Base-by-base conservation (phyloP, 257 asterid species). In the Nicotiana tabacum region DNA sequence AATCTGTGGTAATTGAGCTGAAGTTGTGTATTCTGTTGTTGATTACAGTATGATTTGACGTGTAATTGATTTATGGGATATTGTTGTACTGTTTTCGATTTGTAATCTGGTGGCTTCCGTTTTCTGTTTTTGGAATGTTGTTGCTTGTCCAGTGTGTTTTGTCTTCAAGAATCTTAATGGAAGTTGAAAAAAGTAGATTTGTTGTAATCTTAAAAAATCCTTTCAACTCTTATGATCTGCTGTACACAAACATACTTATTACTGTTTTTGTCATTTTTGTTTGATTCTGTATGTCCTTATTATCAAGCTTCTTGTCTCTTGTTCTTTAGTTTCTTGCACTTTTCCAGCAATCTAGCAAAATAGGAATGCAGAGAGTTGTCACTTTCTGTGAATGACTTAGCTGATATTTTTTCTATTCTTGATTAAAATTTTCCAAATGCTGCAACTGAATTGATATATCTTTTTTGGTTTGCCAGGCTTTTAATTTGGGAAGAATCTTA, bases 401-500 rank as follows among this genome's bases (percentile, higher is more conserved):
- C 37, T 79, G 39, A 51, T 32, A 48, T 11, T 43, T 84, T 43
- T 60, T 43, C 48, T 37, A 57, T 56, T 67, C 60, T 33, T 39
- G 21, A 61, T 24, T 67, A 51, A 51, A 33, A 10, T 48, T 80
- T 82, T 56, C 66, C 46, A 68, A 53, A 51, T 21, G 17, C 65
- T 24, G 53, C 46, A 35, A 58, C 61, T 58, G 74, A 35, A 39
- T 15, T 16, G 37, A 37, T n/a, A 81, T 66, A 29, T 66, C 78
- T 66, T 60, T 35, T 87, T 84, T 78, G 82, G 60, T 84, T 76
- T 87, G 56, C 80, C 92, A 95, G 99, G 90, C 91, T 95, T 85
- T 91, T 95, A 88, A 91, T 94, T 77, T 92, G 97, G 98, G 98
- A 95, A 85, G 99, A 94, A 77, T 95, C 92, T 87, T 95, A 89